Conservation (phyloP, 2,329 filamentous ascomycete genomes). For the Fusarium miscanthi region DNA sequence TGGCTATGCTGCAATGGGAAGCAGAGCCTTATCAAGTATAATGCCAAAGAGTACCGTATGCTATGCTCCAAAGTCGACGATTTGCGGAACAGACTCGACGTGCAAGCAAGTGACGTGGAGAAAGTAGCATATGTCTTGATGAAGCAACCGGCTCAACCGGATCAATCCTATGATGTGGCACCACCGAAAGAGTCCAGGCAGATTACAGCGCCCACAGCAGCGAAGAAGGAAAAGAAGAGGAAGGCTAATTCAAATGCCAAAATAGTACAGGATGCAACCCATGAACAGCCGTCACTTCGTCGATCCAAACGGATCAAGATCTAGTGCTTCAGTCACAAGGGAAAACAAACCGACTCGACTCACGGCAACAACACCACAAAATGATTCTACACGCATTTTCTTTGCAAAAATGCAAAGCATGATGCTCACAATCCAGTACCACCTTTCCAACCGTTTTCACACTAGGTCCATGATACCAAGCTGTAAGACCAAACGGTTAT, state of each 20-base stretch:
- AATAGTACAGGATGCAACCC: constrained; percentile 26
- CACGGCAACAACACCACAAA: background rate
- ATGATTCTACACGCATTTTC: background rate
- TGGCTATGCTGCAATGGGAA: constrained; percentile 72
- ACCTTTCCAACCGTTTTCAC: background rate
- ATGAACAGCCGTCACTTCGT: constrained; percentile 29
- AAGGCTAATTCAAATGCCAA: constrained; percentile 21
- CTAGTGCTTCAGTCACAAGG: constrained; percentile 3
- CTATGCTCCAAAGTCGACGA: constrained; percentile 58
- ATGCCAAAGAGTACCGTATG: constrained; percentile 72
- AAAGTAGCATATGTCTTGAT: constrained; percentile 78
- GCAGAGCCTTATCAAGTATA: constrained; percentile 73
- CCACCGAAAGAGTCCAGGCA: constrained; percentile 21
- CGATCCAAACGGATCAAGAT: constrained; percentile 42
- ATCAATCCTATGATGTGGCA: constrained; percentile 2
- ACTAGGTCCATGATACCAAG: background rate
- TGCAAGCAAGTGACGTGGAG: constrained; percentile 72
- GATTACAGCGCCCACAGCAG: background rate
- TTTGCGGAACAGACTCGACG: constrained; percentile 61
- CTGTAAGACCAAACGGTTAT: background rate
- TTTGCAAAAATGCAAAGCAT: background rate
- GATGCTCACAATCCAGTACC: background rate
- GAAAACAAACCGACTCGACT: background rate
- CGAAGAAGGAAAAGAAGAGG: constrained; percentile 38
- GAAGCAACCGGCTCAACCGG: constrained; percentile 48